phyloP scores from a whole-genome alignment of 2,329 filamentous ascomycete genomes.

The Epichloe amarillans region DNA sequence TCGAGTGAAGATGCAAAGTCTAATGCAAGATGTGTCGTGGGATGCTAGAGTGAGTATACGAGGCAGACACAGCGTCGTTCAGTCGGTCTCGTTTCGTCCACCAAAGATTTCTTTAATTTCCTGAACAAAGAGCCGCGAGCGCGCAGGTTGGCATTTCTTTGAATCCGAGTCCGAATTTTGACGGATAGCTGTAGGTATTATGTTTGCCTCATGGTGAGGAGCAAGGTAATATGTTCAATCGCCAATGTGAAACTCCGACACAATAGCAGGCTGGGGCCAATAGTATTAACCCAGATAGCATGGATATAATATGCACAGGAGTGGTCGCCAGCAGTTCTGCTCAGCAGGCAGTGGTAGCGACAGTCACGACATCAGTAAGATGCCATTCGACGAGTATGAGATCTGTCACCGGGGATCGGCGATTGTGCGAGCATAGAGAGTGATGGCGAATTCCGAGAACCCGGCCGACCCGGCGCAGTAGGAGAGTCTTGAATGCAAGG shows the following conservation, averaged over 20 bases:
- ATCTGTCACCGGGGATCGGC: constrained; percentile 33
- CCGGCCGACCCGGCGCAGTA: constrained; percentile 35
- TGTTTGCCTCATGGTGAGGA: background rate
- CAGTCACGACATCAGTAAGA: constrained; percentile 37
- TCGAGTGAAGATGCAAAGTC: background rate
- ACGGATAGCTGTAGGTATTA: background rate
- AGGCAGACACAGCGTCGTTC: background rate
- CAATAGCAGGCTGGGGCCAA: background rate
- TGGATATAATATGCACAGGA: constrained; percentile 10
- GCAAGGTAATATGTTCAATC: background rate
- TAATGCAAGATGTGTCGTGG: background rate
- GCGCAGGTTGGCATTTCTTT: background rate
- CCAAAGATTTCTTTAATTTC: background rate
- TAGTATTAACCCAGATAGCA: constrained; percentile 9
- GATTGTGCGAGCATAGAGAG: constrained; percentile 32
- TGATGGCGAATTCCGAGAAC: constrained; percentile 24
- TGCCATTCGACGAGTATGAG: constrained; percentile 46
- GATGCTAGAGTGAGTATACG: background rate
- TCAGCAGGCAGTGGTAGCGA: constrained; percentile 14
- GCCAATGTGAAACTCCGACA: constrained; percentile 1
- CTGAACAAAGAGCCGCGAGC: too few species aligned
- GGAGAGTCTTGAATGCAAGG: constrained; percentile 45
- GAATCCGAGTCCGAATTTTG: background rate
- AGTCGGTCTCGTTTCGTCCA: background rate
- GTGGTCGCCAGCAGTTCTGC: constrained; percentile 10